phyloP scores from a whole-genome alignment of 345 rosid species.

The Eucalyptus albens region DNA sequence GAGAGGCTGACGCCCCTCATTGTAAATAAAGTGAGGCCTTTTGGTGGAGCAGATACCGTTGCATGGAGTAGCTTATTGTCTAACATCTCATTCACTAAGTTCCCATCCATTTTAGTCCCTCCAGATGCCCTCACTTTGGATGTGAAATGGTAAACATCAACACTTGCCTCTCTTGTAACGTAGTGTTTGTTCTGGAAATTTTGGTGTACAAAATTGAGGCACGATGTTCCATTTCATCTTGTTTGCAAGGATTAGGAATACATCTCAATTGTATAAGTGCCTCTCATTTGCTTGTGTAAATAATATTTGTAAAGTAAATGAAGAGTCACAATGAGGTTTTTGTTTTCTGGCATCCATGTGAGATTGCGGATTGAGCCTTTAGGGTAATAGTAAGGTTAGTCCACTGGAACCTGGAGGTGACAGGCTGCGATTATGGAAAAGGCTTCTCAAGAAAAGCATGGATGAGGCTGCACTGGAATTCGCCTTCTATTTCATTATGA shows the following conservation, averaged over 20 bases:
- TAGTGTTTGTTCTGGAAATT: neutral
- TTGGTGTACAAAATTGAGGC: neutral
- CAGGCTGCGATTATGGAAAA: neutral
- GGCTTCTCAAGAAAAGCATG: neutral
- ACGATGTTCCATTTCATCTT: neutral
- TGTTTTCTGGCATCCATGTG: neutral
- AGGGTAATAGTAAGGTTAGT: neutral
- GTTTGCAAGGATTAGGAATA: neutral
- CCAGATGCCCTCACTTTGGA: conserved; percentile 74
- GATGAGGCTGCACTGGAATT: neutral
- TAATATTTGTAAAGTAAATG: neutral
- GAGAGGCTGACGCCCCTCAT: conserved; percentile 34
- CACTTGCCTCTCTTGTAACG: neutral
- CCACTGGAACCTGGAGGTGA: neutral
- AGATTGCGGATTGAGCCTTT: neutral
- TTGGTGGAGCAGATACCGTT: conserved; percentile 36
- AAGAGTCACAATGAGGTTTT: neutral
- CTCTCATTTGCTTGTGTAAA: neutral
- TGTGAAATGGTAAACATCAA: conserved; percentile 53
- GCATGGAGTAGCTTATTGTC: conserved; percentile 68
- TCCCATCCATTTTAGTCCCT: conserved; percentile 61
- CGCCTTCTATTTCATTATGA: neutral
- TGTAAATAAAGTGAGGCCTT: conserved; percentile 47
- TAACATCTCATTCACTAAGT: conserved; percentile 67
- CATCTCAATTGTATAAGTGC: neutral